Percentiles rank a stretch among this genome's conserved stretches.
Conservation (phyloP, 2,329 filamentous ascomycete genomes). For the Parastagonospora avenae region DNA sequence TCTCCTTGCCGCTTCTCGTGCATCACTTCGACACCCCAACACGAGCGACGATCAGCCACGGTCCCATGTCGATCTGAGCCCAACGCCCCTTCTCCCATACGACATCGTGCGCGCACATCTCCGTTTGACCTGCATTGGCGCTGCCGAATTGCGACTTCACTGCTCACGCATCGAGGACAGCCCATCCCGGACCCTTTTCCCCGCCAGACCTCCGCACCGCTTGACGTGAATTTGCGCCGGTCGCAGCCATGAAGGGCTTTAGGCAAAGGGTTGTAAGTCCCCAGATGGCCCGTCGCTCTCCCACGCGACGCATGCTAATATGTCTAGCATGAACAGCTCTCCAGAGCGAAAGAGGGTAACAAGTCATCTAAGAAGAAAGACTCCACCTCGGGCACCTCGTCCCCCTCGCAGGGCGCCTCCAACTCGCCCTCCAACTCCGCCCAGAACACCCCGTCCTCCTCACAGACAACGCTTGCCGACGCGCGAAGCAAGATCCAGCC, state of each 20-base stretch:
- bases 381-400: constrained; percentile 70
- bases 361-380: constrained; percentile 77
- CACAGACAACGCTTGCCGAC: constrained; percentile 84
- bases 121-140: constrained; percentile 30
- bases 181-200: constrained; percentile 29
- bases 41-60: constrained; percentile 33
- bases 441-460: constrained; percentile 81
- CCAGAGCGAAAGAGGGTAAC: constrained; percentile 77
- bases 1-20: constrained; percentile 30
- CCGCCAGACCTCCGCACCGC: constrained; percentile 33
- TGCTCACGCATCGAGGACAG: constrained; percentile 28
- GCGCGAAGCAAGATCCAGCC: constrained; percentile 80
- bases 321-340: constrained; percentile 78
- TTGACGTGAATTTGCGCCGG: constrained; percentile 37
- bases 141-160: constrained; percentile 29
- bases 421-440: constrained; percentile 66
- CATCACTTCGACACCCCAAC: constrained; percentile 28
- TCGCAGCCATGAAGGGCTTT: constrained; percentile 88
- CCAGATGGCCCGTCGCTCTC: constrained; percentile 30
- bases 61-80: constrained; percentile 40
- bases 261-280: constrained; percentile 92
- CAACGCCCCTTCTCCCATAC: constrained; percentile 13
- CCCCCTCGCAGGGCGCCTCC: constrained; percentile 68
- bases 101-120: constrained; percentile 23
- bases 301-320: constrained; percentile 52